phyloP scores from a whole-genome alignment of 495 filamentous ascomycete genomes.

The Trichocladium antarcticum region DNA sequence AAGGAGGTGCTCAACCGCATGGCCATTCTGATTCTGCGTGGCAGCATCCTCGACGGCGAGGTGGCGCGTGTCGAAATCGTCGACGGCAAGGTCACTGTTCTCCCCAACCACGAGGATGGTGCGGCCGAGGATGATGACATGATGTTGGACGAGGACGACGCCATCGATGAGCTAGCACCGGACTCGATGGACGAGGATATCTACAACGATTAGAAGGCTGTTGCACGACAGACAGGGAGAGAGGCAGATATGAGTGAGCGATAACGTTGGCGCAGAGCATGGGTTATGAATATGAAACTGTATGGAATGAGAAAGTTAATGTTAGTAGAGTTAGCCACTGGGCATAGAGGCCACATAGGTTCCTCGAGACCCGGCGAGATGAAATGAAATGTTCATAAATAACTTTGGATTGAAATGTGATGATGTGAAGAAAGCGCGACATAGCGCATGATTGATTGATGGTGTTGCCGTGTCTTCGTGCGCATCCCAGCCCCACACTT shows the following conservation, averaged over 20 bases:
- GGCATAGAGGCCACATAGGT: constrained; percentile 2
- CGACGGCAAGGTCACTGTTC: constrained; percentile 57
- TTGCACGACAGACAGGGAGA: neutral
- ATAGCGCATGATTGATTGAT: neutral
- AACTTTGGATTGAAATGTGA: neutral
- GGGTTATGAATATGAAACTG: too few species aligned
- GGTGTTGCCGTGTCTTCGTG: neutral
- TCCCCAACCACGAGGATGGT: constrained; percentile 66
- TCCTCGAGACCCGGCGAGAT: neutral
- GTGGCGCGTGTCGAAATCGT: constrained; percentile 63
- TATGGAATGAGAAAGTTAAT: too few species aligned
- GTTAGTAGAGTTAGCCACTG: neutral
- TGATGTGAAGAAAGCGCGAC: too few species aligned
- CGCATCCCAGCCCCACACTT: constrained; percentile 6
- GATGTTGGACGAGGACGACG: constrained; percentile 52
- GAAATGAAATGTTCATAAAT: neutral
- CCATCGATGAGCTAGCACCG: constrained; percentile 55
- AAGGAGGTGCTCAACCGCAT: constrained; percentile 90
- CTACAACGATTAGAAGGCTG: constrained; percentile 45
- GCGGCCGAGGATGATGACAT: constrained; percentile 57
- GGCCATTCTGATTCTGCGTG: constrained; percentile 79
- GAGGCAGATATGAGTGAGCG: too few species aligned
- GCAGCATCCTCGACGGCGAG: constrained; percentile 77
- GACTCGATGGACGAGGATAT: constrained; percentile 64
- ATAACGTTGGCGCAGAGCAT: neutral